These are phyloP conservation scores for Hygrocybe punicea DNA, from an alignment of 768 basidiomycete genomes.

Conservation along the genomic window DNA sequence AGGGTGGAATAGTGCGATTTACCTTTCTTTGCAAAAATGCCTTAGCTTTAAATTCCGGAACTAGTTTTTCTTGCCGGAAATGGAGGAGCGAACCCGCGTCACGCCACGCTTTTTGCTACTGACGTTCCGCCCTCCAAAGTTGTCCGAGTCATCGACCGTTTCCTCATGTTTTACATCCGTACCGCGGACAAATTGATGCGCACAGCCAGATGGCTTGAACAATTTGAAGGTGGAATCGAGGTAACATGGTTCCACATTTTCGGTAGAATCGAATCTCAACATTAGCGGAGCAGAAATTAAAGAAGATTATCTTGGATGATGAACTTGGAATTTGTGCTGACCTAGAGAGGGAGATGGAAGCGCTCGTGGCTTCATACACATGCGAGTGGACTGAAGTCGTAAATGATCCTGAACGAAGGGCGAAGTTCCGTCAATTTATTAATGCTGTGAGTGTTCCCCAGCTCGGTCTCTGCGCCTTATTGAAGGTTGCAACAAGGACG, in stretches of 20 bases:
- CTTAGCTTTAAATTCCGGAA: too few species aligned
- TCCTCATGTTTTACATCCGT: constrained; percentile 65
- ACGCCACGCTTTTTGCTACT: constrained; percentile 61
- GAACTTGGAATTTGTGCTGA: constrained; percentile 69
- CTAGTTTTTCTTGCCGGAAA: constrained; percentile 66
- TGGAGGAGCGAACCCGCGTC: constrained; percentile 59
- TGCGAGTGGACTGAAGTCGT: constrained; percentile 72
- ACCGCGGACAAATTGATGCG: constrained; percentile 70
- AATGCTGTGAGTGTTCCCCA: constrained; percentile 34
- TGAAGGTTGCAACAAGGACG: constrained; percentile 64
- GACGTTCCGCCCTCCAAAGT: constrained; percentile 68
- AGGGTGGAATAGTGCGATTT: constrained; percentile 61
- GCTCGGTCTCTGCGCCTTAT: constrained; percentile 47
- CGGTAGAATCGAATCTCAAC: neutral
- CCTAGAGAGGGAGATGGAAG: constrained; percentile 62
- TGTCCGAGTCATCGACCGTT: constrained; percentile 60
- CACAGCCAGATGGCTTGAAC: constrained; percentile 72
- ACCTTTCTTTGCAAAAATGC: neutral
- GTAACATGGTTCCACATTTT: constrained; percentile 22
- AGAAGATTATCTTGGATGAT: constrained; percentile 63
- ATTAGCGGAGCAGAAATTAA: constrained; percentile 45
- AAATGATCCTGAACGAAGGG: constrained; percentile 27
- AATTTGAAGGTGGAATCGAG: constrained; percentile 65
- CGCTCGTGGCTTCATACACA: constrained; percentile 60
- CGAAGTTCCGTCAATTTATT: constrained; percentile 16